Conservation (phyloP, 345 rosid genomes). For the Arabidopsis thaliana region DNA sequence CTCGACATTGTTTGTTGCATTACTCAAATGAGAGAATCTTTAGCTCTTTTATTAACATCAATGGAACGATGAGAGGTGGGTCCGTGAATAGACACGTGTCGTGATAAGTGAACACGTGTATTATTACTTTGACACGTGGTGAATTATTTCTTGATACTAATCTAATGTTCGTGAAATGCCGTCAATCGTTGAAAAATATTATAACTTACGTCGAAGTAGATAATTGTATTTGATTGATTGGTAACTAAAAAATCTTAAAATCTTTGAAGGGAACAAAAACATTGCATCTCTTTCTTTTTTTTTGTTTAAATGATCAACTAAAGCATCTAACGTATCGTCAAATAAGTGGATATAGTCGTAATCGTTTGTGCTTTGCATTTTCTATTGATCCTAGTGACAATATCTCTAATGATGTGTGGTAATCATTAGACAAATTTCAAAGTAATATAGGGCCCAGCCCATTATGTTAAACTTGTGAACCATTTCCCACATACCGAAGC, state of each 20-base stretch:
- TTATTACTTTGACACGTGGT: constrained; percentile 48
- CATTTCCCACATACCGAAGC: too few relatives aligned
- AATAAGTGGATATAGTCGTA: too few relatives aligned
- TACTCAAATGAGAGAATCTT: neutral
- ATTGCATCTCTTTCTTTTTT: too few relatives aligned
- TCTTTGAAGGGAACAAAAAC: too few relatives aligned
- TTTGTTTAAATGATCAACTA: too few relatives aligned
- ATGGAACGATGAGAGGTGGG: constrained; percentile 8
- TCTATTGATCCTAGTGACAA: too few relatives aligned
- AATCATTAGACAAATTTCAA: too few relatives aligned
- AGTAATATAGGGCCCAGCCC: too few relatives aligned
- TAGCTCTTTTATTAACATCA: neutral
- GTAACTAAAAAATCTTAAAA: neutral
- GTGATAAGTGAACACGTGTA: constrained; percentile 52
- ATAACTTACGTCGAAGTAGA: neutral
- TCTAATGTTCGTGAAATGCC: neutral
- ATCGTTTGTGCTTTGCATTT: too few relatives aligned
- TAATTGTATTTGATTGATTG: neutral
- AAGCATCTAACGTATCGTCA: too few relatives aligned
- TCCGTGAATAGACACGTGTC: constrained; percentile 36
- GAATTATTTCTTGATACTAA: neutral
- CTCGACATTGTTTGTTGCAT: constrained; percentile 25
- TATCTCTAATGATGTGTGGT: too few relatives aligned
- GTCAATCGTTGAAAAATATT: neutral
- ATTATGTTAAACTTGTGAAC: too few relatives aligned